Percentiles rank a stretch among this genome's conserved stretches.
phyloP scores from a whole-genome alignment of 2,329 filamentous ascomycete genomes.

The Thielaviopsis ethacetica region DNA sequence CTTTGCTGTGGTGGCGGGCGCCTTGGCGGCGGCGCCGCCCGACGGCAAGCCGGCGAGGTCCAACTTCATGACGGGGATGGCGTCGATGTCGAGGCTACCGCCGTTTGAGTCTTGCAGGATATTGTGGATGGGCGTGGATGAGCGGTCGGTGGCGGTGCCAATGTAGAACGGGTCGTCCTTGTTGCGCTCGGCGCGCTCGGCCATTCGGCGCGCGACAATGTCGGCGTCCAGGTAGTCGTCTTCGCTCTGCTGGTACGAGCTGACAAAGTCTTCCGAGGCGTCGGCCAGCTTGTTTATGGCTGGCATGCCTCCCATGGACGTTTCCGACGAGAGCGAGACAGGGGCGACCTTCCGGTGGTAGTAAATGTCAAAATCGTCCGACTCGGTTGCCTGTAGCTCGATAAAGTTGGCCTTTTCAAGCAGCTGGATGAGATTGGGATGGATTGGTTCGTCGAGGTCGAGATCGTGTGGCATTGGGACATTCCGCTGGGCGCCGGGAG shows the following conservation, averaged over 20 bases:
- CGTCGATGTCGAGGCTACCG: slow-evolving; percentile 73
- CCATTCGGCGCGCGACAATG: slow-evolving; percentile 55
- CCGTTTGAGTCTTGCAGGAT: slow-evolving; percentile 59
- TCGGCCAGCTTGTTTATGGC: slow-evolving; percentile 37
- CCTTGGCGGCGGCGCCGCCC: slow-evolving; percentile 14
- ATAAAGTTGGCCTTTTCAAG: slow-evolving; percentile 42
- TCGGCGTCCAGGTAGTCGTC: slow-evolving; percentile 57
- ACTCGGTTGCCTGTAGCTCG: slow-evolving; percentile 32
- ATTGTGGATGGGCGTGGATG: slow-evolving; percentile 63
- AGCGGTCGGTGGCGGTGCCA: slow-evolving; percentile 29
- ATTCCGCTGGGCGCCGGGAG: slow-evolving; percentile 64
- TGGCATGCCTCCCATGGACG: slow-evolving; percentile 26
- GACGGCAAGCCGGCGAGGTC: slow-evolving; percentile 44
- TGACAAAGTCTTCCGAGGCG: slow-evolving; percentile 25
- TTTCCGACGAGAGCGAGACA: slow-evolving; percentile 27
- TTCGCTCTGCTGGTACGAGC: slow-evolving; percentile 43
- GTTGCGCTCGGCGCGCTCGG: slow-evolving; percentile 66
- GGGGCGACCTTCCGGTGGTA: slow-evolving; percentile 41
- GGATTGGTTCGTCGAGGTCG: slow-evolving; percentile 69
- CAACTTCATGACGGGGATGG: slow-evolving; percentile 90
- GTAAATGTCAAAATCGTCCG: slow-evolving; percentile 51
- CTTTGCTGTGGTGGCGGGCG: slow-evolving; percentile 19
- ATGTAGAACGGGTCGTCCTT: slow-evolving; percentile 96
- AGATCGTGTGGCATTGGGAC: slow-evolving; percentile 64
- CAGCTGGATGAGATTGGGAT: slow-evolving; percentile 51